Evolutionary conservation across 371 early-diverging fungal genomes (phyloP).

Genomic region (Lichtheimia ornata): DNA sequence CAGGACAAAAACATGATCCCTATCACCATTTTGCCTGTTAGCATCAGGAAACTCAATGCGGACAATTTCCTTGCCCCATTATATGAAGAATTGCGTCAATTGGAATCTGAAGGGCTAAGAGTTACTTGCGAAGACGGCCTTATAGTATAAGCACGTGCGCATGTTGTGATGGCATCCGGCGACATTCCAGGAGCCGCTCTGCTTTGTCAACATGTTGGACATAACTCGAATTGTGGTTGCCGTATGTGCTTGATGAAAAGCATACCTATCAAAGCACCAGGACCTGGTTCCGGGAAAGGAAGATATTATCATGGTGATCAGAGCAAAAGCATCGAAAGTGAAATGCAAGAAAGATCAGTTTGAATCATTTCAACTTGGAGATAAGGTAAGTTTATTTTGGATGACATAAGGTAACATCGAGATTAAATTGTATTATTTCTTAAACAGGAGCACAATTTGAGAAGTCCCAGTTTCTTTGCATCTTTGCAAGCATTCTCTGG

Average conservation of each 20-base stretch:
- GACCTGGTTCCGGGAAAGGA: conserved; percentile 5
- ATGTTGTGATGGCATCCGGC: conserved; percentile 5
- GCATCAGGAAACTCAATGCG: not conserved
- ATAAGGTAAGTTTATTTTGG: not conserved
- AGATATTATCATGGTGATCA: conserved; percentile 1
- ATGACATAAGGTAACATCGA: too few relatives aligned
- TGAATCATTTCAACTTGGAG: not conserved
- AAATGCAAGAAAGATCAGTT: not conserved
- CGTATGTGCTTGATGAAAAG: conserved; percentile 7
- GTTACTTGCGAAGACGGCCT: not conserved
- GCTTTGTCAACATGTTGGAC: conserved; percentile 5
- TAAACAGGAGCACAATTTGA: not conserved
- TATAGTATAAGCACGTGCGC: not conserved
- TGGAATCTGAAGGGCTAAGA: not conserved
- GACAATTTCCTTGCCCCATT: conserved; percentile 8
- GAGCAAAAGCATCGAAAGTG: too few relatives aligned
- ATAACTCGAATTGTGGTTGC: conserved; percentile 5
- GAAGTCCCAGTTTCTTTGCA: conserved; percentile 8
- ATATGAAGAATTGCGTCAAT: not conserved
- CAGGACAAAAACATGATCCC: conserved; percentile 9
- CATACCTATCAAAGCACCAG: conserved; percentile 1
- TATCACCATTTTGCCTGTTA: conserved; percentile 7
- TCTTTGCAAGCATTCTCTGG: conserved; percentile 1
- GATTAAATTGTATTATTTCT: too few relatives aligned
- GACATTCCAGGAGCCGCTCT: conserved; percentile 13